Evolutionary conservation across 2,329 filamentous ascomycete genomes (phyloP).

Genomic region (Diaporthe caulivora): DNA sequence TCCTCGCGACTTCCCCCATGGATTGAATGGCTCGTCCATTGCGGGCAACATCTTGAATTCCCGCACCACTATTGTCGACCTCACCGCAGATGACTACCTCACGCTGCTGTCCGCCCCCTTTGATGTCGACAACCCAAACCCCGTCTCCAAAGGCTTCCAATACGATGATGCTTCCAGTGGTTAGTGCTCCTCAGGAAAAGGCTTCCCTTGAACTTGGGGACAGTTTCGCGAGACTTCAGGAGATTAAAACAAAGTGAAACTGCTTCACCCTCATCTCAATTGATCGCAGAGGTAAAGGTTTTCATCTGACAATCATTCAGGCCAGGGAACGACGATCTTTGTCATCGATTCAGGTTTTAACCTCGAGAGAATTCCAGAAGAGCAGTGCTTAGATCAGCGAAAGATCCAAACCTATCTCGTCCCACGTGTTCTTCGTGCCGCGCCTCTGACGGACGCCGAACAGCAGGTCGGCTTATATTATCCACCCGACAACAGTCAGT

Average conservation of each 20-base stretch:
- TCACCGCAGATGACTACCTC: background rate
- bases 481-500: conserved; percentile 16
- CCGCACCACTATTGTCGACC: background rate
- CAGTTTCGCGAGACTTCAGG: too few relatives aligned
- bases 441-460: background rate
- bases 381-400: conserved; percentile 12
- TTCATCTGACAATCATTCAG: background rate
- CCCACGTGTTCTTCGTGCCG: background rate
- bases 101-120: background rate
- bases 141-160: background rate
- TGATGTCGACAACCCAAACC: background rate
- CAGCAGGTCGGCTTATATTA: background rate
- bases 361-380: background rate
- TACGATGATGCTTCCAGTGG: background rate
- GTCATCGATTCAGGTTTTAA: background rate
- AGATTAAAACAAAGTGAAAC: background rate
- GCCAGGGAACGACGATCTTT: background rate
- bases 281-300: background rate
- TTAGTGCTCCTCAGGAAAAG: background rate
- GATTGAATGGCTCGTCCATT: background rate
- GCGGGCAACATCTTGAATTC: background rate
- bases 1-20: too few relatives aligned
- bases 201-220: background rate
- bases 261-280: background rate
- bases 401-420: background rate